phyloP scores from a whole-genome alignment of 306 rosid species.

The Delonix regia region DNA sequence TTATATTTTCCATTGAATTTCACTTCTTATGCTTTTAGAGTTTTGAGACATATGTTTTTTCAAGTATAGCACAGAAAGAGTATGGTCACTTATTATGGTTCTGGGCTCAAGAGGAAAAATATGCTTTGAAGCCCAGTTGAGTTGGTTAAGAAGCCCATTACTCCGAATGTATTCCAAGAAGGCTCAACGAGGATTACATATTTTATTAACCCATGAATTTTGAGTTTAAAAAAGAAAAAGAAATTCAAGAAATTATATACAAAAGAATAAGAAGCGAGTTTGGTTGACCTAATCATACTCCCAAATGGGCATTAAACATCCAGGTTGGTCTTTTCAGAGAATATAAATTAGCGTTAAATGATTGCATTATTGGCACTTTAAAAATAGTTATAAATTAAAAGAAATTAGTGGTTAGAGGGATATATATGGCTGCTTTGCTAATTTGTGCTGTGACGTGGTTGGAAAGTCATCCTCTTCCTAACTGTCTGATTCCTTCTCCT shows the following conservation, averaged over 20 bases:
- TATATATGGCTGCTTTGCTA: conserved; percentile 44
- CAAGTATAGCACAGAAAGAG: too few species aligned
- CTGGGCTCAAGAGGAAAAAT: too few species aligned
- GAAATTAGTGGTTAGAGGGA: conserved; percentile 40
- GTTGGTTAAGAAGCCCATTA: not conserved
- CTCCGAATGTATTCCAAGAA: not conserved
- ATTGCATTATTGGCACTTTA: conserved; percentile 20
- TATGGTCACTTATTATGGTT: too few species aligned
- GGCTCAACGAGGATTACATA: not conserved
- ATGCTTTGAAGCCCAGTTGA: too few species aligned
- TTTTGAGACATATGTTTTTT: too few species aligned
- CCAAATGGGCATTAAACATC: not conserved
- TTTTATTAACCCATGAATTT: not conserved
- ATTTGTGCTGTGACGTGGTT: conserved; percentile 70
- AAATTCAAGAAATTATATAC: too few species aligned
- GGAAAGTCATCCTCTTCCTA: conserved; percentile 86
- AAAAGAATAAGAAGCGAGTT: not conserved
- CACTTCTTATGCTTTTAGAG: too few species aligned
- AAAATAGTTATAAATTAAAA: conserved; percentile 13
- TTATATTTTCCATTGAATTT: too few species aligned
- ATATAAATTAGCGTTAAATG: not conserved
- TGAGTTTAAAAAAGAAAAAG: not conserved
- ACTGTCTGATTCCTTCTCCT: conserved; percentile 51
- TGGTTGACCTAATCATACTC: not conserved
- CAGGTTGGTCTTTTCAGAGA: not conserved